These are phyloP conservation scores for Stachybotrys echinatus DNA, from an alignment of 2,329 filamentous ascomycete species.

Conservation along the genomic window DNA sequence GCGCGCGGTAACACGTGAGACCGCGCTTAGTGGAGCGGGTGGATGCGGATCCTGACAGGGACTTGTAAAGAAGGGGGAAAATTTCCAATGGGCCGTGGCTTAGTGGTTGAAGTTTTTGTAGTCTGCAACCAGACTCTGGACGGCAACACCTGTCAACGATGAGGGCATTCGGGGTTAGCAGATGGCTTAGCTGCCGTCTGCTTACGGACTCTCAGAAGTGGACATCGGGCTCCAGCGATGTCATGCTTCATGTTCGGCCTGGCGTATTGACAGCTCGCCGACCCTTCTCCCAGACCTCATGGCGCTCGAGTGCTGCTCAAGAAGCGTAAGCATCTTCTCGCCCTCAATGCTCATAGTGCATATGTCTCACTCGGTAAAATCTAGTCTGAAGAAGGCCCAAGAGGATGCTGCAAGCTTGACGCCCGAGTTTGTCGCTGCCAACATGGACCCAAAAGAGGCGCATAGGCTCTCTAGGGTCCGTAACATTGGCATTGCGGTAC, in stretches of 20 bases:
- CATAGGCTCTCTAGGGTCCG: constrained; percentile 74
- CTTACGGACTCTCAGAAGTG: constrained; percentile 20
- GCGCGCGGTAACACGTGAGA: constrained; percentile 13
- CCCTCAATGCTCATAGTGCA: neutral
- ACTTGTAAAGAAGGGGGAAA: neutral
- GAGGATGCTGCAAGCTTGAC: constrained; percentile 47
- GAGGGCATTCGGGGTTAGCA: constrained; percentile 32
- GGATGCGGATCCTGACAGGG: neutral
- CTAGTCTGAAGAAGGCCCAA: constrained; percentile 46
- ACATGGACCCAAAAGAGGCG: constrained; percentile 75
- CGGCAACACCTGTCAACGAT: constrained; percentile 17
- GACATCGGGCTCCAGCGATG: constrained; percentile 18
- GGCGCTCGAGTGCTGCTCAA: constrained; percentile 28
- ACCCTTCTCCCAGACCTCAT: constrained; percentile 26
- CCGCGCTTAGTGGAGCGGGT: constrained; percentile 1
- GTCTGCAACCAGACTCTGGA: neutral
- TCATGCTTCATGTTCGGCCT: constrained; percentile 16
- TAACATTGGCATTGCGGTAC: constrained; percentile 96
- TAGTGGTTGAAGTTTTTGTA: neutral
- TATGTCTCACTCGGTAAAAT: constrained; percentile 5
- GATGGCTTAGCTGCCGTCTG: constrained; percentile 36
- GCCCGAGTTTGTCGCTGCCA: constrained; percentile 63
- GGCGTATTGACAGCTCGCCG: constrained; percentile 18
- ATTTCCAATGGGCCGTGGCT: neutral
- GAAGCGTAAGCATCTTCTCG: constrained; percentile 30